Percentiles rank a stretch among this genome's conserved stretches.
Evolutionary conservation across 2,329 filamentous ascomycete genomes (phyloP).

Genomic region (Trematosphaeria pertusa): DNA sequence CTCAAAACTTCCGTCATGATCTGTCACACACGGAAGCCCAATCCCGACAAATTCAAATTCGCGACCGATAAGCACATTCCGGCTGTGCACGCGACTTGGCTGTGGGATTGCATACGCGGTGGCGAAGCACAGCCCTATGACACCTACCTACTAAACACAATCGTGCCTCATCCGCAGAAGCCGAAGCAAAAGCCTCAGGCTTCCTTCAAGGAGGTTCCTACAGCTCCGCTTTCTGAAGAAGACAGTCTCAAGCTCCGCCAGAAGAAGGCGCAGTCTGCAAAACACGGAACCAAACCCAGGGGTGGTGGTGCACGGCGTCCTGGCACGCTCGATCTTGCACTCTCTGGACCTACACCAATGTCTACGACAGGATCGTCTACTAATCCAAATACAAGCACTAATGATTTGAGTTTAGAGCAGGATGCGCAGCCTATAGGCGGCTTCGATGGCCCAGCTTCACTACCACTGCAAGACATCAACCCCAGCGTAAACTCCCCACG

Average conservation of each 20-base stretch:
- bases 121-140: constrained; percentile 57
- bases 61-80: constrained; percentile 78
- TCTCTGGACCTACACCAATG: constrained; percentile 25
- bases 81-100: constrained; percentile 81
- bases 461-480: constrained; percentile 36
- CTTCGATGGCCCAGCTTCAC: constrained; percentile 31
- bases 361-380: constrained; percentile 27
- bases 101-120: constrained; percentile 77
- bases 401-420: constrained; percentile 12
- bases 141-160: constrained; percentile 44
- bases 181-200: constrained; percentile 20
- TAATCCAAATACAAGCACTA: constrained; percentile 15
- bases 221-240: constrained; percentile 30
- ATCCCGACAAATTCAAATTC: constrained; percentile 78
- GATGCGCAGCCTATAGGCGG: constrained; percentile 18
- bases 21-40: constrained; percentile 66
- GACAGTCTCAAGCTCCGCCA: constrained; percentile 28
- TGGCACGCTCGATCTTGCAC: constrained; percentile 33
- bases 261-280: constrained; percentile 26
- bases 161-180: constrained; percentile 22
- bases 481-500: constrained; percentile 38
- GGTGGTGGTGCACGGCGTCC: constrained; percentile 18
- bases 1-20: constrained; percentile 77
- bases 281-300: constrained; percentile 21
- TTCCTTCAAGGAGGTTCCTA: constrained; percentile 23